Percentiles rank a stretch among this genome's conserved stretches.
phyloP scores from a whole-genome alignment of 371 early-diverging fungal species.

The Mortierella sp. region DNA sequence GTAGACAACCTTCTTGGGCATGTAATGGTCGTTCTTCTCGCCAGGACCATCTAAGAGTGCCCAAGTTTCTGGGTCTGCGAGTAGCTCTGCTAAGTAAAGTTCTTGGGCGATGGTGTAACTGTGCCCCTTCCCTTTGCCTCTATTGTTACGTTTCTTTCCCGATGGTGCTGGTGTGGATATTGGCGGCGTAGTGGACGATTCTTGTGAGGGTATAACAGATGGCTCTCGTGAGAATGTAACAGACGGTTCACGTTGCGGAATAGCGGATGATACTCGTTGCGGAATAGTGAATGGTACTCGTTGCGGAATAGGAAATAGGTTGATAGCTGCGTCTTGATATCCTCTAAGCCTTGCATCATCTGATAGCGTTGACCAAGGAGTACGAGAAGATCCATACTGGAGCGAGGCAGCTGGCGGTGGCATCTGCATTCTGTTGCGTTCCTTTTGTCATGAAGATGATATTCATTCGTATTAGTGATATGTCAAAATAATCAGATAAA shows the following conservation, averaged over 20 bases:
- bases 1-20: constrained; percentile 7
- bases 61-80: constrained; percentile 14
- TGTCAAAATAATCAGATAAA: not conserved
- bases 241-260: too few relatives aligned
- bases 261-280: too few relatives aligned
- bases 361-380: too few relatives aligned
- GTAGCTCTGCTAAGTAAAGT: constrained; percentile 7
- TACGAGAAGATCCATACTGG: too few relatives aligned
- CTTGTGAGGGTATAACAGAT: not conserved
- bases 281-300: too few relatives aligned
- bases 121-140: not conserved
- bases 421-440: too few relatives aligned
- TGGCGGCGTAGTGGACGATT: not conserved
- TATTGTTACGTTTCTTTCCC: not conserved
- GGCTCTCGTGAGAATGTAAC: too few relatives aligned
- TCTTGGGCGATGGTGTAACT: not conserved
- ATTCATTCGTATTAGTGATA: not conserved
- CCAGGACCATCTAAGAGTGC: constrained; percentile 12
- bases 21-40: constrained; percentile 5
- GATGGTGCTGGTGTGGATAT: not conserved
- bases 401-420: too few relatives aligned
- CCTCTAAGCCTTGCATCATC: too few relatives aligned
- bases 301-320: too few relatives aligned
- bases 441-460: too few relatives aligned
- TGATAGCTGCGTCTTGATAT: too few relatives aligned